These are phyloP conservation scores for Fraxinus platypoda DNA, from an alignment of 305 asterid species.

Conservation along the genomic window DNA sequence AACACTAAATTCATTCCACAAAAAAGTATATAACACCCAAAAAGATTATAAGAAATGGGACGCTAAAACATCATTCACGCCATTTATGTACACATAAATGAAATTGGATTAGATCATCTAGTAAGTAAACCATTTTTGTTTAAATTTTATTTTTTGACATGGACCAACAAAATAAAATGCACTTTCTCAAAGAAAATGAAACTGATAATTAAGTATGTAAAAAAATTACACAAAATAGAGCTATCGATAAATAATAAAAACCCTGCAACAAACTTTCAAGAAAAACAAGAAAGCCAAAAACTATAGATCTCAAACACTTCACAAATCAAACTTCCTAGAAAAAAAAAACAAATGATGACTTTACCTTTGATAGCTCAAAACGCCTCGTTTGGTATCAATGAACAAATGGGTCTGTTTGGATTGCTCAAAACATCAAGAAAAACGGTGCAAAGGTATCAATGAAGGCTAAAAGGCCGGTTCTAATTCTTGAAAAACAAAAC, in stretches of 20 bases:
- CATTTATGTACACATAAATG: conserved; percentile 14
- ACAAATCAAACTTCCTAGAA: neutral
- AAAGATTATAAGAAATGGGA: conserved; percentile 9
- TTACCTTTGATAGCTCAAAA: conserved; percentile 38
- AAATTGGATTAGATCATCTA: conserved; percentile 22
- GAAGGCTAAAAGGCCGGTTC: neutral
- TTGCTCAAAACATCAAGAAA: conserved; percentile 34
- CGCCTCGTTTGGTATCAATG: conserved; percentile 1
- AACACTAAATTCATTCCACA: conserved; percentile 22
- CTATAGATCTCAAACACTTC: conserved; percentile 29
- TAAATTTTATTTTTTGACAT: conserved; percentile 6
- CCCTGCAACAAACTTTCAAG: neutral
- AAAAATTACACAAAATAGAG: conserved; percentile 6
- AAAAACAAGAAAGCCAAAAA: neutral
- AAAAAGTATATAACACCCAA: conserved; percentile 13
- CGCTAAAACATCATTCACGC: conserved; percentile 9
- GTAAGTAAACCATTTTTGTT: conserved; percentile 11
- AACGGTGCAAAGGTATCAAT: neutral
- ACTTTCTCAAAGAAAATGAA: neutral
- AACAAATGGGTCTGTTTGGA: conserved; percentile 31
- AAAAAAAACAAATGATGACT: conserved; percentile 22
- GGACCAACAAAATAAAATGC: neutral
- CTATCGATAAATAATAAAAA: conserved; percentile 1
- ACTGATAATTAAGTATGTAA: conserved; percentile 30
- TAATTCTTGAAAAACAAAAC: neutral